These are phyloP conservation scores for Cucurbita ficifolia DNA, from an alignment of 306 rosid species.

Conservation along the genomic window DNA sequence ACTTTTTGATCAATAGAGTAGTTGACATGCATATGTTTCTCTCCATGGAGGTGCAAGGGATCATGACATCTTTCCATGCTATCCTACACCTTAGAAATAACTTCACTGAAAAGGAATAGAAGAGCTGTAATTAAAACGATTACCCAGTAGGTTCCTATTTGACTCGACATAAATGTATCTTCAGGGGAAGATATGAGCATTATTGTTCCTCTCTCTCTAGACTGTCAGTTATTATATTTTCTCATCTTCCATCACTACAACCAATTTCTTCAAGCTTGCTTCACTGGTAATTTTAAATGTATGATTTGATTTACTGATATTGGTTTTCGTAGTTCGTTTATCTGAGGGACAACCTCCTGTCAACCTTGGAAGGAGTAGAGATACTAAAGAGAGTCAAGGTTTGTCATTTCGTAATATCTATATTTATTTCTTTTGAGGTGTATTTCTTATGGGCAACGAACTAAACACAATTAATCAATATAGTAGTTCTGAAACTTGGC, in stretches of 20 bases:
- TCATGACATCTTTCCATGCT: neutral
- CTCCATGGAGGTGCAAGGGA: neutral
- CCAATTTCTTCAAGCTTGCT: neutral
- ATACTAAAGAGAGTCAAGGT: constrained; percentile 89
- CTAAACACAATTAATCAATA: neutral
- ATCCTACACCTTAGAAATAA: neutral
- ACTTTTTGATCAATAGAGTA: neutral
- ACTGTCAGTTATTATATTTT: neutral
- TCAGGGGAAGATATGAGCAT: neutral
- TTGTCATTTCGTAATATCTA: constrained; percentile 3
- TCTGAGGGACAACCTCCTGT: constrained; percentile 89
- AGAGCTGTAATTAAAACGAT: neutral
- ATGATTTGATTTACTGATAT: constrained; percentile 9
- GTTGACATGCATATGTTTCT: neutral
- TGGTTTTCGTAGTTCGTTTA: constrained; percentile 66
- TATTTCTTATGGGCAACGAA: neutral
- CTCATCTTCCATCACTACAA: neutral
- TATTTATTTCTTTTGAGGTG: neutral
- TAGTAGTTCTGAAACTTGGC: neutral
- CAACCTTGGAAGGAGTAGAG: constrained; percentile 91
- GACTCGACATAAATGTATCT: neutral
- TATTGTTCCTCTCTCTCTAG: neutral
- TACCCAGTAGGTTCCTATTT: neutral
- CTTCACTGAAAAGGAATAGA: neutral
- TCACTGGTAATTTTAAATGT: neutral